Conservation (phyloP, 306 rosid genomes). For the Corylus heterophylla region DNA sequence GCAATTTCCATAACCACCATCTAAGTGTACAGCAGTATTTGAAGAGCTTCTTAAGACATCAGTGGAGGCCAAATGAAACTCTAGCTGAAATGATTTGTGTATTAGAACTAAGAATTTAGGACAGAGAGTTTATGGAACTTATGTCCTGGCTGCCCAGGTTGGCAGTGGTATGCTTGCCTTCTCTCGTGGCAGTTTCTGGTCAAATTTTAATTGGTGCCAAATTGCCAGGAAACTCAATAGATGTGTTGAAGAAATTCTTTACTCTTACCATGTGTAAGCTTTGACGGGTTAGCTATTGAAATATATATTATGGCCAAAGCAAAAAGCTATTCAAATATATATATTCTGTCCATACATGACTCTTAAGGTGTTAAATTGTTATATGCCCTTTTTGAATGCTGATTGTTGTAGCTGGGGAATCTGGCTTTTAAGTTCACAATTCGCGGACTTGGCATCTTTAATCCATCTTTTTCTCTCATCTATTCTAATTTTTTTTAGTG, state of each 20-base stretch:
- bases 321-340: slow-evolving; percentile 5
- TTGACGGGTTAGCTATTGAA: slow-evolving; percentile 20
- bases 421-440: not conserved
- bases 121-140: slow-evolving; percentile 51
- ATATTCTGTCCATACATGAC: not conserved
- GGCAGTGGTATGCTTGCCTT: slow-evolving; percentile 83
- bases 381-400: not conserved
- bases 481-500: too few relatives aligned
- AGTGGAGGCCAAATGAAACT: slow-evolving; percentile 36
- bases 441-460: too few relatives aligned
- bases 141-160: slow-evolving; percentile 99
- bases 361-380: slow-evolving; percentile 10
- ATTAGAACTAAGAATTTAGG: slow-evolving; percentile 60
- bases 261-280: slow-evolving; percentile 30
- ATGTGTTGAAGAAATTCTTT: slow-evolving; percentile 43
- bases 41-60: slow-evolving; percentile 55
- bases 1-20: slow-evolving; percentile 48
- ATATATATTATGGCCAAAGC: not conserved
- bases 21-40: slow-evolving; percentile 66
- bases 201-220: slow-evolving; percentile 49
- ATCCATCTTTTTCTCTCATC: too few relatives aligned
- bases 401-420: not conserved
- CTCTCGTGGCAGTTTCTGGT: slow-evolving; percentile 98
- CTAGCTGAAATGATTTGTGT: slow-evolving; percentile 34
- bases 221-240: slow-evolving; percentile 50